phyloP scores from a whole-genome alignment of 2,329 filamentous ascomycete genomes.

The Ophiognomonia clavigignenti-juglandacearum region DNA sequence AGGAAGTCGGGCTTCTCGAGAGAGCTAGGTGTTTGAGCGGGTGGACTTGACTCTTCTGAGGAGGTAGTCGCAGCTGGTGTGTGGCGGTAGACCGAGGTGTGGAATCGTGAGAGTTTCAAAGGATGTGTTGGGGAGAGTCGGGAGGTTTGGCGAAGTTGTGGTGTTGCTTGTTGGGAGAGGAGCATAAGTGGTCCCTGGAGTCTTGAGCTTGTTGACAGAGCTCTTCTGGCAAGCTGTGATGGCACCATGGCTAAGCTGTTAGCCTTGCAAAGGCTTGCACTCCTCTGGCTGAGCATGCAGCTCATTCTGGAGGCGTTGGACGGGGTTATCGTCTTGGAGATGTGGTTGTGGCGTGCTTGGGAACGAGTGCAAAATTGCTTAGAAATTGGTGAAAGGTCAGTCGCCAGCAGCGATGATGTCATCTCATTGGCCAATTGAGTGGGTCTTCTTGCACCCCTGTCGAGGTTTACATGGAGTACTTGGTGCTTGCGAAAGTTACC shows the following conservation, averaged over 20 bases:
- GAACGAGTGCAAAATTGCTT: neutral
- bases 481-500: too few species aligned
- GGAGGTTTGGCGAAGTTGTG: neutral
- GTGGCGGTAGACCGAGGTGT: conserved; percentile 23
- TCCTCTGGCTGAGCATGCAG: conserved; percentile 12
- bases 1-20: conserved; percentile 45
- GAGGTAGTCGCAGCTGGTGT: conserved; percentile 23
- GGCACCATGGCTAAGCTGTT: neutral
- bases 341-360: neutral
- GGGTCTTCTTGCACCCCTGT: too few species aligned
- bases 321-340: neutral
- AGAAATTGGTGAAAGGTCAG: neutral
- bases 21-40: conserved; percentile 1
- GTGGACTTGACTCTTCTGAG: too few species aligned
- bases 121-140: neutral
- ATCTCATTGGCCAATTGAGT: conserved; percentile 5
- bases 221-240: neutral
- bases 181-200: neutral
- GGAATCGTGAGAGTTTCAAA: neutral
- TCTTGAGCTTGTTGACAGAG: neutral
- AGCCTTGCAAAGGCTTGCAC: conserved; percentile 5
- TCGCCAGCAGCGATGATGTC: conserved; percentile 7
- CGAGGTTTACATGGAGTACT: too few species aligned
- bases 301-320: neutral
- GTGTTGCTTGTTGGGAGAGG: neutral